phyloP scores from a whole-genome alignment of 257 asterid species.

The Lycium ferocissimum region DNA sequence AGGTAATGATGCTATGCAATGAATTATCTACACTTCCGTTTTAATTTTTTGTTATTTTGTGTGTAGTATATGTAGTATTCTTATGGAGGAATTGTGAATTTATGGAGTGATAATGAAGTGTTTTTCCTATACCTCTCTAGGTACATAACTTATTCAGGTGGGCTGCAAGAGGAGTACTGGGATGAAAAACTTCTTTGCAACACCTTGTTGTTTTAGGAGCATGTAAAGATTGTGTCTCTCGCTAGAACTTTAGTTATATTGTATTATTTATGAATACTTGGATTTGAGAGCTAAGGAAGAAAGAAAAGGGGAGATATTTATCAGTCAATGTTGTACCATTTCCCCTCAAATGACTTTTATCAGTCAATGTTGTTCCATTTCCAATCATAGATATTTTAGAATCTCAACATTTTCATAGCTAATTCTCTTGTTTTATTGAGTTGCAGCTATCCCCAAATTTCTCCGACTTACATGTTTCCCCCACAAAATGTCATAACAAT shows the following conservation, averaged over 20 bases:
- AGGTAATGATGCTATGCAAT: slow-evolving; percentile 52
- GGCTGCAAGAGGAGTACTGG: slow-evolving; percentile 72
- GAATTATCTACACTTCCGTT: background rate
- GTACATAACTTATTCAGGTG: slow-evolving; percentile 79
- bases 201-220: slow-evolving; percentile 35
- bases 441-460: no score
- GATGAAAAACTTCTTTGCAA: slow-evolving; percentile 42
- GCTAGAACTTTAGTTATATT: no score
- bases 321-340: no score
- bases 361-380: background rate
- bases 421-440: no score
- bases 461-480: no score
- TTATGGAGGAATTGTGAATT: background rate
- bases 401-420: no score
- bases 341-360: background rate
- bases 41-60: background rate
- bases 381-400: no score
- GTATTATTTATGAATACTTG: no score
- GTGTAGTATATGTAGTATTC: background rate
- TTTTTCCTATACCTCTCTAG: slow-evolving; percentile 39
- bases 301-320: no score
- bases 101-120: background rate
- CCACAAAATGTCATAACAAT: background rate
- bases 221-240: no score
- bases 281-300: no score